Percentiles rank a stretch among this genome's conserved stretches.
These are phyloP conservation scores for Boletus vinaceobasis DNA, from an alignment of 768 basidiomycete species.

Conservation along the genomic window DNA sequence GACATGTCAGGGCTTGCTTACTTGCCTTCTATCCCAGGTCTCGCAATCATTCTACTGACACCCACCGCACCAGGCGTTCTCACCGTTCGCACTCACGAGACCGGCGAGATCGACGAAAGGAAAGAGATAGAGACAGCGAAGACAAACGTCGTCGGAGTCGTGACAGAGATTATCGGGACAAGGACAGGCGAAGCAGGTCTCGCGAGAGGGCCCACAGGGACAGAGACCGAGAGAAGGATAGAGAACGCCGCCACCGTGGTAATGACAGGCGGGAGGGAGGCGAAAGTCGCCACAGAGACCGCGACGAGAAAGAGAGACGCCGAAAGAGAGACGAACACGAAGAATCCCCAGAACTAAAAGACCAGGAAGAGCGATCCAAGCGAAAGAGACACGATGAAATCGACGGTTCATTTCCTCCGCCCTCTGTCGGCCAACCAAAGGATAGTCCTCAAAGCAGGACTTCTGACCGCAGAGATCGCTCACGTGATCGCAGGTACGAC, in stretches of 20 bases:
- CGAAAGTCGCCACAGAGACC: slow-evolving; percentile 52
- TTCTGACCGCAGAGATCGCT: slow-evolving; percentile 45
- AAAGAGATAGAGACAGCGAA: slow-evolving; percentile 52
- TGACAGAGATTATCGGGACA: slow-evolving; percentile 48
- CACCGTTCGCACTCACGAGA: slow-evolving; percentile 72
- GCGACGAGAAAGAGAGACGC: slow-evolving; percentile 51
- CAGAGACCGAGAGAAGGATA: slow-evolving; percentile 31
- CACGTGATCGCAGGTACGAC: slow-evolving; percentile 56
- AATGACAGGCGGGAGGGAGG: slow-evolving; percentile 47
- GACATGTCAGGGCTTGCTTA: background rate
- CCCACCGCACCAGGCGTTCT: slow-evolving; percentile 66
- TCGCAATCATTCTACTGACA: slow-evolving; percentile 75
- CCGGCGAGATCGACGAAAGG: slow-evolving; percentile 41
- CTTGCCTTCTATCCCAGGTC: slow-evolving; percentile 39
- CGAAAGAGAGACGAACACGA: slow-evolving; percentile 70
- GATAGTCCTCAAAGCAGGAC: slow-evolving; percentile 49
- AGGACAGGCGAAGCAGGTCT: slow-evolving; percentile 46
- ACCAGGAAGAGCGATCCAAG: slow-evolving; percentile 58
- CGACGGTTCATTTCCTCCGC: slow-evolving; percentile 41
- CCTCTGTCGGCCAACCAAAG: slow-evolving; percentile 36
- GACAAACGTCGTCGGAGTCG: slow-evolving; percentile 62
- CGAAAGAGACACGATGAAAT: slow-evolving; percentile 60
- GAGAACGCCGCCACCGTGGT: slow-evolving; percentile 45
- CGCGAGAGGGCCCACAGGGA: slow-evolving; percentile 48
- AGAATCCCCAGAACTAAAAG: slow-evolving; percentile 41